Evolutionary conservation across 1,284 basidiomycete species (phyloP), one percentile per base, ranked within the genome.

Genomic region (Clitocybe nebularis): DNA sequence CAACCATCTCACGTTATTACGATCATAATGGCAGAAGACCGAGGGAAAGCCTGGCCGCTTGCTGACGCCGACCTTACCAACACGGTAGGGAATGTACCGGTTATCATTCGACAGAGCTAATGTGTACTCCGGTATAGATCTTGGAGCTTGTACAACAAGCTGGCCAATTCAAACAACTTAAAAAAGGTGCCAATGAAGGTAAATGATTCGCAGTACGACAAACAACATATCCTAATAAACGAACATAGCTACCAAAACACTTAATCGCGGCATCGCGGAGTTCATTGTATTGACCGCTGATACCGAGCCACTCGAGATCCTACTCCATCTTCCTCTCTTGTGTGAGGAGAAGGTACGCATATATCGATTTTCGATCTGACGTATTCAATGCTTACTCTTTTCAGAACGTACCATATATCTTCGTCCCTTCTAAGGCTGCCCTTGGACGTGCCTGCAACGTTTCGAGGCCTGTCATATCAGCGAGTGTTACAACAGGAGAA

Each of bases 101-200:
- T 40, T 39, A 13, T 32, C 10, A 13, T 39, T 24, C 34, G 26
- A 24, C 13, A n/a, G 5, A n/a, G 28, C 16, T 30, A 14, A 7
- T 22, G 21, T 38, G 29, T 42, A 46, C 23, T 22, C 30, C 36
- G 33, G 16, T 42, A 4, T 58, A 93, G 91, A 92, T 94, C 59
- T 75, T 95, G 45, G 92, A 94, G 56, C 74, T 94, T 45, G 83
- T 92, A 25, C 88, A 93, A 68, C 89, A 93, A 68, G 90, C 90
- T 36, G 76, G 81, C 25, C 87, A 93, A 65, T 95, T 94, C 75
- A 94, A 95, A 71, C 93, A 97, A 69, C 74, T 99, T 41, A 99
- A 98, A 75, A 99, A 99, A 75, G 95, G 95, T 52, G 93, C 93
- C 30, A 96, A 96, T 65, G 93, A 96, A 77, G 87, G 89, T 88